These are phyloP conservation scores for Cyphellophora attinorum DNA, from an alignment of 2,329 filamentous ascomycete genomes.

Conservation along the genomic window DNA sequence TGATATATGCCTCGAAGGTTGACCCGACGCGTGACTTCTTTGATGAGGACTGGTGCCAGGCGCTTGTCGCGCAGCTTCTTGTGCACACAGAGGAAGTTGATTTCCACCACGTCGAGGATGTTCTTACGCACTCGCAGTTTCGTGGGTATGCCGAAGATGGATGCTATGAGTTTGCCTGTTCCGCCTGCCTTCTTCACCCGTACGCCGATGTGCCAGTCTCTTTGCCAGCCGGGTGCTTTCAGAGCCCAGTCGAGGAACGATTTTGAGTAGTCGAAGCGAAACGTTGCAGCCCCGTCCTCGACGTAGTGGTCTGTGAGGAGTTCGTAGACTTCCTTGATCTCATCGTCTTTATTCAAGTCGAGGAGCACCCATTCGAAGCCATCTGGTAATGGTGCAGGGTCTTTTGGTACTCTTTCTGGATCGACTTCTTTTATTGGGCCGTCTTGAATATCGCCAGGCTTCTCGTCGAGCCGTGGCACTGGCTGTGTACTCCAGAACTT, in stretches of 20 bases:
- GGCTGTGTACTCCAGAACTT: constrained; percentile 99
- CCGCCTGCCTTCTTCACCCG: constrained; percentile 62
- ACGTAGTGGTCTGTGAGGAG: constrained; percentile 91
- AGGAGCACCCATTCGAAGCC: constrained; percentile 94
- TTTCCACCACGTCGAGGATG: constrained; percentile 70
- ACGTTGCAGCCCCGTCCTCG: constrained; percentile 93
- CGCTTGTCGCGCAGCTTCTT: constrained; percentile 94
- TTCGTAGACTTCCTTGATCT: constrained; percentile 84
- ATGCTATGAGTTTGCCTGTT: constrained; percentile 82
- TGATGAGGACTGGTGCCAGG: constrained; percentile 87
- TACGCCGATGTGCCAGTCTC: constrained; percentile 91
- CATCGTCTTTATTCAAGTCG: constrained; percentile 67
- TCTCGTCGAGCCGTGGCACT: constrained; percentile 68
- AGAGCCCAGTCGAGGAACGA: constrained; percentile 90
- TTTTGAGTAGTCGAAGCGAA: constrained; percentile 90
- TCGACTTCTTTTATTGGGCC: constrained; percentile 77
- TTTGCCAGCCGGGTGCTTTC: constrained; percentile 87
- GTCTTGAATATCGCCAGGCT: constrained; percentile 50
- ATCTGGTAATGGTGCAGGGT: constrained; percentile 63
- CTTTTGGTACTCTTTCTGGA: constrained; percentile 67
- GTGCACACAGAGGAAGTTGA: constrained; percentile 97
- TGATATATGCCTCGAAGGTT: constrained; percentile 83
- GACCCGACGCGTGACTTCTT: constrained; percentile 89
- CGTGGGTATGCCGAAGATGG: constrained; percentile 89
- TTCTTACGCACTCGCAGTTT: constrained; percentile 70